Conservation (phyloP, 1,284 basidiomycete species). For the Ustilago esculenta region DNA sequence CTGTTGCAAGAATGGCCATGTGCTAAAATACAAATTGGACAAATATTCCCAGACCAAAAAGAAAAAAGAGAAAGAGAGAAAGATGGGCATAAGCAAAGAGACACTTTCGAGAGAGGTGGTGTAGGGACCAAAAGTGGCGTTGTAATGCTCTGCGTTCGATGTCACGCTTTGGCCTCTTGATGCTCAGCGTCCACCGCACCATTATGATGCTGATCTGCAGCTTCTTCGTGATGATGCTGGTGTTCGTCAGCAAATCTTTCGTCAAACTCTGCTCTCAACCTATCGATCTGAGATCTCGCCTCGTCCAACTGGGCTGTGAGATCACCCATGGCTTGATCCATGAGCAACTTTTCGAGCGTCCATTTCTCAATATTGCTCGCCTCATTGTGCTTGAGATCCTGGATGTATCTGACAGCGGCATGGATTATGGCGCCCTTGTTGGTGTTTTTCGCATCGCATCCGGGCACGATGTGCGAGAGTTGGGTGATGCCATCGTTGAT, state of each 20-base stretch:
- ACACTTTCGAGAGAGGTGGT: no score
- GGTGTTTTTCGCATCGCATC: slow-evolving; percentile 77
- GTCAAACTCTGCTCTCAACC: slow-evolving; percentile 52
- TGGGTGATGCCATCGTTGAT: slow-evolving; percentile 97
- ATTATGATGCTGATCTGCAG: background rate
- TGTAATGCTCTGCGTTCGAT: no score
- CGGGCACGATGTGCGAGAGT: slow-evolving; percentile 84
- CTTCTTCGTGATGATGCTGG: background rate
- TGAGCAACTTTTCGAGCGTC: slow-evolving; percentile 90
- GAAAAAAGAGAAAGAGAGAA: background rate
- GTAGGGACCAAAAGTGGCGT: no score
- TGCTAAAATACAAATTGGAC: slow-evolving; percentile 1
- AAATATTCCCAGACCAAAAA: no score
- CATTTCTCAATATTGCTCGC: slow-evolving; percentile 85
- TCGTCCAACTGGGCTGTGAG: slow-evolving; percentile 60
- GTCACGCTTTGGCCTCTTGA: background rate
- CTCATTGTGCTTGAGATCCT: slow-evolving; percentile 88
- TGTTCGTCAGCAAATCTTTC: slow-evolving; percentile 1
- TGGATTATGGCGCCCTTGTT: slow-evolving; percentile 85
- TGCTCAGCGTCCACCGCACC: background rate
- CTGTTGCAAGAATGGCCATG: background rate
- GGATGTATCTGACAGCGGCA: slow-evolving; percentile 86
- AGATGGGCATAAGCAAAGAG: background rate
- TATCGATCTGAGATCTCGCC: slow-evolving; percentile 48
- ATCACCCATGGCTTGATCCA: slow-evolving; percentile 77